Percentiles rank a stretch among this genome's conserved stretches.
phyloP scores from a whole-genome alignment of 129 eudicot genomes.

The Sambucus nigra region DNA sequence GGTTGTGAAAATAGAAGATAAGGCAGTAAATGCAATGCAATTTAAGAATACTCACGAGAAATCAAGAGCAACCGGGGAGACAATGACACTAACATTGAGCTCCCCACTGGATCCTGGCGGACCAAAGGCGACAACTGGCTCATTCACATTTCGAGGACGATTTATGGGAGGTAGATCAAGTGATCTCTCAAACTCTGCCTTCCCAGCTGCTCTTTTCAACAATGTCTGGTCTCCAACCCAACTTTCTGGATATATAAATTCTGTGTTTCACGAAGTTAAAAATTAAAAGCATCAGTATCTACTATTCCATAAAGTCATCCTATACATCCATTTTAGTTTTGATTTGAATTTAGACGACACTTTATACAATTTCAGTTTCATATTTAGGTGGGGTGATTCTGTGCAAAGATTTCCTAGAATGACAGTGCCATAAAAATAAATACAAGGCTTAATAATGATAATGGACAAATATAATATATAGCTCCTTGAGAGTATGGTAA shows the following conservation, averaged over 20 bases:
- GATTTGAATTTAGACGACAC: too few species aligned
- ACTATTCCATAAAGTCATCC: too few species aligned
- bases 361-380: too few species aligned
- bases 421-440: too few species aligned
- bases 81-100: conserved; percentile 91
- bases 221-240: conserved; percentile 94
- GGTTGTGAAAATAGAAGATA: neutral
- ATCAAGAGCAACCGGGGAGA: conserved; percentile 62
- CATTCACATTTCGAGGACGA: conserved; percentile 51
- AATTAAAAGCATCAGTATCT: neutral
- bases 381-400: too few species aligned
- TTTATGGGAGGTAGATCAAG: conserved; percentile 58
- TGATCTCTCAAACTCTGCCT: conserved; percentile 51
- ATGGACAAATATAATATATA: too few species aligned
- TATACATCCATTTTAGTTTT: too few species aligned
- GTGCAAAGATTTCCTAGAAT: too few species aligned
- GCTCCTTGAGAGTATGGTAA: too few species aligned
- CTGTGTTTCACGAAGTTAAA: conserved; percentile 15
- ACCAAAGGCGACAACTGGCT: conserved; percentile 87
- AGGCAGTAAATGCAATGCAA: too few species aligned
- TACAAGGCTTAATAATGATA: too few species aligned
- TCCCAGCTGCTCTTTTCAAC: conserved; percentile 71
- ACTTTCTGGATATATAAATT: conserved; percentile 71
- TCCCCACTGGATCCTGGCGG: conserved; percentile 93
- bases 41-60: conserved; percentile 57